Evolutionary conservation across 306 rosid genomes (phyloP).

Genomic region (Neltuma alba): DNA sequence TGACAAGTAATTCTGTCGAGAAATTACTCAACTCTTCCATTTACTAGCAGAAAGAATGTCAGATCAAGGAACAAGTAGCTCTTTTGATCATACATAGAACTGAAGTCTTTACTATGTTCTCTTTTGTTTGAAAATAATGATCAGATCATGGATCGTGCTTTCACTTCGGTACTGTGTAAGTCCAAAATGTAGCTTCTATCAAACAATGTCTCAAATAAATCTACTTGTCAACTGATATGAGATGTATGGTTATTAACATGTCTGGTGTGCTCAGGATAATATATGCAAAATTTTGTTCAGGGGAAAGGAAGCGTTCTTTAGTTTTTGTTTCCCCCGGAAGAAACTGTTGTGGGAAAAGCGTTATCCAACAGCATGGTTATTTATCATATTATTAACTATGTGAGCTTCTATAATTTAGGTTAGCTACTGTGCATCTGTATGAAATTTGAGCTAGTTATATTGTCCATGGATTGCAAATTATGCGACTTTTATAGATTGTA

Average conservation of each 20-base stretch:
- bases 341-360: background rate
- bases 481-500: background rate
- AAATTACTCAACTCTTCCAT: background rate
- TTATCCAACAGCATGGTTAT: background rate
- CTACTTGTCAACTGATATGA: background rate
- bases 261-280: background rate
- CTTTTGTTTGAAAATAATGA: background rate
- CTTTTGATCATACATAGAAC: conserved; percentile 4
- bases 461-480: background rate
- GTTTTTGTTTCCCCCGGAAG: background rate
- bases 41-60: background rate
- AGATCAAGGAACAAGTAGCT: background rate
- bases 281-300: background rate
- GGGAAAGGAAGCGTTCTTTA: background rate
- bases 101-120: background rate
- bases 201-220: background rate
- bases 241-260: background rate
- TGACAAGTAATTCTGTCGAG: background rate
- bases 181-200: background rate
- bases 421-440: background rate
- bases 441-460: background rate
- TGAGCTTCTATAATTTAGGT: no score
- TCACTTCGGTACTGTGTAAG: background rate
- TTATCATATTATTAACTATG: no score
- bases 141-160: background rate